Evolutionary conservation across 345 rosid genomes (phyloP).

Genomic region (Salix udensis): DNA sequence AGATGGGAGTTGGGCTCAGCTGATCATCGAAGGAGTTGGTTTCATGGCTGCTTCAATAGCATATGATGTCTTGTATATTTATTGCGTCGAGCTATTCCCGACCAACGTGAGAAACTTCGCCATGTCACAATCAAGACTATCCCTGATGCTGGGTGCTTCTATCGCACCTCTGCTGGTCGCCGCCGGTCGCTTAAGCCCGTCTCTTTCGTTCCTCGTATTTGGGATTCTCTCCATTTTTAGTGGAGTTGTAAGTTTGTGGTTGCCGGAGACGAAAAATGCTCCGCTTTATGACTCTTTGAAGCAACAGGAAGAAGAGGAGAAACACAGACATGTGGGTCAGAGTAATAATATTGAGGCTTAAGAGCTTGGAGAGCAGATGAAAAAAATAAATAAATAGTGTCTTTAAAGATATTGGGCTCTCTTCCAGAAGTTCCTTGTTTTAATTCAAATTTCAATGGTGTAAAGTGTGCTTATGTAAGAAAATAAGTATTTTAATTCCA

Average conservation of each 20-base stretch:
- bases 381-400: too few relatives aligned
- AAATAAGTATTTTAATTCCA: too few relatives aligned
- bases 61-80: slow-evolving; percentile 53
- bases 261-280: slow-evolving; percentile 58
- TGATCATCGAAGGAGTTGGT: slow-evolving; percentile 47
- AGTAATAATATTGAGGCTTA: not conserved
- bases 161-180: slow-evolving; percentile 62
- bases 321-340: slow-evolving; percentile 1
- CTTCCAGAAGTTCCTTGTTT: not conserved
- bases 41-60: slow-evolving; percentile 69
- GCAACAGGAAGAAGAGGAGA: slow-evolving; percentile 49
- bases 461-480: not conserved
- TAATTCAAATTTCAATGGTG: not conserved
- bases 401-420: too few relatives aligned
- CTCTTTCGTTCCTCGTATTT: slow-evolving; percentile 52
- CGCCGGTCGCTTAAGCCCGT: slow-evolving; percentile 47
- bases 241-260: slow-evolving; percentile 51
- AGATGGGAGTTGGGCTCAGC: slow-evolving; percentile 48
- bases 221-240: slow-evolving; percentile 50
- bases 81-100: slow-evolving; percentile 65
- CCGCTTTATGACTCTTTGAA: slow-evolving; percentile 62
- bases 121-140: slow-evolving; percentile 50
- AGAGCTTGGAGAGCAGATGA: slow-evolving; percentile 10
- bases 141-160: slow-evolving; percentile 74
- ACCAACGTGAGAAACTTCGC: slow-evolving; percentile 71